A percentile compares a stretch with the other conserved stretches of the same genome.
Evolutionary conservation across 1,284 basidiomycete species (phyloP).

Genomic region (Sporisorium scitamineum): DNA sequence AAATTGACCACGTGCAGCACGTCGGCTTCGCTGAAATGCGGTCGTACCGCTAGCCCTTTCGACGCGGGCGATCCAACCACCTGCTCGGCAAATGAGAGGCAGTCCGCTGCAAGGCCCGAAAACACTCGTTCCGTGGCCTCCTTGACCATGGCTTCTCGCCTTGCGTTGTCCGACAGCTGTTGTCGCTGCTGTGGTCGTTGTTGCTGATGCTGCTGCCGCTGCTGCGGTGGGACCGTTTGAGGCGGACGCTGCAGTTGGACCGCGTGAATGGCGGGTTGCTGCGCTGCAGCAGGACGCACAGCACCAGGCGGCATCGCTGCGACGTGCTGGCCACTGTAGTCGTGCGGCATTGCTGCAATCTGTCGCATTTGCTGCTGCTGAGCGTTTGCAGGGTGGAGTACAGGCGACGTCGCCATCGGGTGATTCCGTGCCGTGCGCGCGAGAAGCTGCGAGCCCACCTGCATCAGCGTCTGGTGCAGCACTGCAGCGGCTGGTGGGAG

Average conservation of each 20-base stretch:
- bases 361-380: neutral
- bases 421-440: no score
- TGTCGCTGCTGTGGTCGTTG: conserved; percentile 2
- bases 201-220: neutral
- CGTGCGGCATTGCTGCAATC: neutral
- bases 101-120: conserved; percentile 21
- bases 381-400: no score
- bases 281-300: neutral
- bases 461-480: neutral
- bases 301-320: neutral
- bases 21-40: conserved; percentile 26
- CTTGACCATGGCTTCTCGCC: conserved; percentile 13
- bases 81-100: conserved; percentile 41
- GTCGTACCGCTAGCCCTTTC: conserved; percentile 4
- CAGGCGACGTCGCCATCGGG: no score
- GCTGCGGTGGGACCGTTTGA: no score
- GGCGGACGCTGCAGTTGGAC: neutral
- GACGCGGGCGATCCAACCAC: conserved; percentile 12
- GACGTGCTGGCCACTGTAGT: neutral
- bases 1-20: conserved; percentile 26
- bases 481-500: neutral
- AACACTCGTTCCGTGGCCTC: conserved; percentile 15
- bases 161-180: neutral
- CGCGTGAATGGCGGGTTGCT: neutral
- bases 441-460: neutral